Evolutionary conservation across 2,329 filamentous ascomycete genomes (phyloP), one percentile per base, ranked within the genome.

Genomic region (Verticillium klebahnii): DNA sequence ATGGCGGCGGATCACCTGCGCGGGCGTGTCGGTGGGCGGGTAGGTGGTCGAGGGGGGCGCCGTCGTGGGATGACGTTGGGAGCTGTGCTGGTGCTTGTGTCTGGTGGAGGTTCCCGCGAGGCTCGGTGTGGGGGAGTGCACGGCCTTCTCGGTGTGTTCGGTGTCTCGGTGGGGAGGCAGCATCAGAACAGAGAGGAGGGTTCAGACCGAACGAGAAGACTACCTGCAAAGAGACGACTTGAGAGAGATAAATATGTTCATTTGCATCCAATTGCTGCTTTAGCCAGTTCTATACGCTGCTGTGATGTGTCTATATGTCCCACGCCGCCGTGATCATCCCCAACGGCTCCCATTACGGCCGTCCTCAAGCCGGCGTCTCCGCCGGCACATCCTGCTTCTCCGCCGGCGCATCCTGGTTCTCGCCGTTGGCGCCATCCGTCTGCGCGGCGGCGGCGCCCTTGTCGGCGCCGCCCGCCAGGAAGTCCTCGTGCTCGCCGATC

Each of bases 401-500:
- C 11, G 54, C 19, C 54, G 31, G 54, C 25, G 17, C 54, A 32
- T 32, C 29, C 15, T n/a, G 25, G 29, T 56, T 25, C 29, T 25
- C 54, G 5, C 8, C 54, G 23, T 14, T 14, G 9, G 14, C 34
- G 34, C 34, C 34, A 3, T 36, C 14, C 34, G 34, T 9, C 34
- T 36, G 34, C 34, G 34, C 34, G 34, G 34, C 34, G 9, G 29
- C 9, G 17, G 2, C 8, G 25, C 54, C 54, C 54, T 56, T 56
- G 25, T 56, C 54, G 1, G 40, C 57, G n/a, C 74, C 76, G 5
- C 94, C 94, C 65, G 87, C 86, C n/a, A 99, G 81, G 70, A 94
- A 97, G 63, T 88, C 85, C 78, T 99, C 95, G 59, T 85, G 89
- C 78, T 97, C 93, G 32, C 95, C 95, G 66, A 97, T 84, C 64